Evolutionary conservation across 495 filamentous ascomycete species (phyloP).

Genomic region (Recurvomyces mirabilis): DNA sequence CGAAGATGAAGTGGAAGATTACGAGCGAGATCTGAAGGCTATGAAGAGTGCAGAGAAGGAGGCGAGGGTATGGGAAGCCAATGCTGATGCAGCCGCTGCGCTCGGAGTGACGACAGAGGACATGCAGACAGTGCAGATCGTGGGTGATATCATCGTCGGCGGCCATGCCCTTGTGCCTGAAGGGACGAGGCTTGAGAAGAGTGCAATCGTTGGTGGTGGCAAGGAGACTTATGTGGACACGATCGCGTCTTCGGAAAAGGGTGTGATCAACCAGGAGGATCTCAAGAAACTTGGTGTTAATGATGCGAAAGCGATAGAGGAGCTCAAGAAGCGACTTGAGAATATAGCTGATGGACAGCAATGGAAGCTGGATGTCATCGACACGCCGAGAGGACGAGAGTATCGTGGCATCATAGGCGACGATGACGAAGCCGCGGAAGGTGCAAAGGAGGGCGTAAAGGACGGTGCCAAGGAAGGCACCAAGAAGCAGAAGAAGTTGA

Average conservation of each 20-base stretch:
- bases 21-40: slow-evolving; percentile 23
- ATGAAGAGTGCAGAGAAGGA: slow-evolving; percentile 16
- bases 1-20: slow-evolving; percentile 43
- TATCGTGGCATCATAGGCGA: slow-evolving; percentile 43
- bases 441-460: slow-evolving; percentile 36
- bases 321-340: slow-evolving; percentile 47
- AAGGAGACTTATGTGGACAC: slow-evolving; percentile 36
- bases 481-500: slow-evolving; percentile 6
- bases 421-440: slow-evolving; percentile 37
- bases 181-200: slow-evolving; percentile 46
- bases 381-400: slow-evolving; percentile 39
- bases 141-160: slow-evolving; percentile 52
- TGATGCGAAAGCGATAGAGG: slow-evolving; percentile 51
- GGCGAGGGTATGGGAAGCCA: slow-evolving; percentile 14
- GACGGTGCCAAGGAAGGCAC: slow-evolving; percentile 28
- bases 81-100: slow-evolving; percentile 31
- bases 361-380: slow-evolving; percentile 50
- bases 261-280: slow-evolving; percentile 46
- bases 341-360: slow-evolving; percentile 40
- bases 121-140: slow-evolving; percentile 26
- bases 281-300: slow-evolving; percentile 57
- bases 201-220: slow-evolving; percentile 44
- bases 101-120: slow-evolving; percentile 13
- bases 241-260: slow-evolving; percentile 35
- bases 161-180: slow-evolving; percentile 44